Evolutionary conservation across 768 basidiomycete genomes (phyloP), one percentile per base, ranked within the genome.

Genomic region (Kwoniella mangroviensis): DNA sequence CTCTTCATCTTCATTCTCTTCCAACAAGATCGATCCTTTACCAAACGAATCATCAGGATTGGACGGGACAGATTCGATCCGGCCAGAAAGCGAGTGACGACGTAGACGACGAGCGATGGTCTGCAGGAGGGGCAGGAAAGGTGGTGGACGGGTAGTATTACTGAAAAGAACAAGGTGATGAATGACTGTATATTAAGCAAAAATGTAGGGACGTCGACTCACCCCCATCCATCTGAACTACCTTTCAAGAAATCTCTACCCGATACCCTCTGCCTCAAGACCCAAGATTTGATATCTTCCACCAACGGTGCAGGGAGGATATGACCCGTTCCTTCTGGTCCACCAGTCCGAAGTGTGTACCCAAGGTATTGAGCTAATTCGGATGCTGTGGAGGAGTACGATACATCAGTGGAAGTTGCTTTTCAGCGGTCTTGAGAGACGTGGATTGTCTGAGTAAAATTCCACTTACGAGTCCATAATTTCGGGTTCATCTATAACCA

Each of bases 251-350:
- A 80, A 2, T 61, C 63, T 13, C 72, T 41, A 3, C 79, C 79
- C 11, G 68, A 70, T 19, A 80, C 74, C 26, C 74, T 69, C 26
- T 77, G 73, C 24, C 74, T 59, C 21, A 78, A 53, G 0, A 80
- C 77, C 79, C 79, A 80, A n/a, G 70, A 71, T 54, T 77, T 74
- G 68, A 80, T 80, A 65, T 80, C 79, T 63, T 78, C 73, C 13
- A 80, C 75, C 19, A 80, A 68, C 2, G 73, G 75, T 2, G 66
- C 70, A 12, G 79, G 79, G 6, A 78, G 58, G 12, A 68, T 67
- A 40, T 75, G 75, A 5, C 79, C 75, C 0, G 53, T 63, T 4
- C 74, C 77, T 51, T 77, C 72, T 55, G 68, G 63, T 13, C 77
- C 77, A 17, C 77, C 79, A 1, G 76, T 80, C 9, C 77, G 60